Base-by-base conservation (phyloP, 331 rosid genomes). In the Prunus yedoensis region DNA sequence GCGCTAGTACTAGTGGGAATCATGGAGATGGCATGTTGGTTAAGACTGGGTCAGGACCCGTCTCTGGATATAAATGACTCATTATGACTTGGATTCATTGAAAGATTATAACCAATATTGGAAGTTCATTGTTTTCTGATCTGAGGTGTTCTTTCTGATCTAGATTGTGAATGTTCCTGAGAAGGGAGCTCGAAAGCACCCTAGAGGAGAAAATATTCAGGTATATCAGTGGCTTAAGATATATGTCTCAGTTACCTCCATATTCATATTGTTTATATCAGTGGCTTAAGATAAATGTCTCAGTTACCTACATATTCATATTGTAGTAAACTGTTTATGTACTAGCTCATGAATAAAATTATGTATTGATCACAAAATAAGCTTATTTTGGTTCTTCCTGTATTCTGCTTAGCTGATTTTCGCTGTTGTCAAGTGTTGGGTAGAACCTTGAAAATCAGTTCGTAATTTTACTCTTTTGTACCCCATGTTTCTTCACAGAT, bases 141-240 rank as follows among this genome's bases (percentile, higher is more conserved):
- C 5, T 46, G 63, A 46, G 27, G 60, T 75, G 32, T 80, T 83
- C 56, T 82, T 77, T 75, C 73, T 75, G 66, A 78, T 85, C 49
- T 71, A 95, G 99, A 81, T 95, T 85, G 99, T 95, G 81, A 95
- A 92, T 73, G 97, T 95, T 80, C 99, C 99, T 64, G 99, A 95
- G 89, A 95, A 89, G 89, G 99, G 97, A 74, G 99, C 99, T 69
- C 89, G 99, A 56, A 95, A 95, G 84, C 97, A 92, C 83, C 99
- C 99, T 3, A 86, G 97, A 82, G 99, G 99, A 59, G 99, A 95
- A 85, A 95, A 89, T 83, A 89, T 90, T 83, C 97, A 92, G 94
- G 99, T 90, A 86, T 38, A 10, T 18, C 38, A 17, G 8, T 75
- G 27, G 32, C 28, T 49, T 62, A 30, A 21, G 50, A 10, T 63